Percentiles rank a stretch among this genome's conserved stretches.
phyloP scores from a whole-genome alignment of 208 protist genomes.

The Acanthamoeba royreba region DNA sequence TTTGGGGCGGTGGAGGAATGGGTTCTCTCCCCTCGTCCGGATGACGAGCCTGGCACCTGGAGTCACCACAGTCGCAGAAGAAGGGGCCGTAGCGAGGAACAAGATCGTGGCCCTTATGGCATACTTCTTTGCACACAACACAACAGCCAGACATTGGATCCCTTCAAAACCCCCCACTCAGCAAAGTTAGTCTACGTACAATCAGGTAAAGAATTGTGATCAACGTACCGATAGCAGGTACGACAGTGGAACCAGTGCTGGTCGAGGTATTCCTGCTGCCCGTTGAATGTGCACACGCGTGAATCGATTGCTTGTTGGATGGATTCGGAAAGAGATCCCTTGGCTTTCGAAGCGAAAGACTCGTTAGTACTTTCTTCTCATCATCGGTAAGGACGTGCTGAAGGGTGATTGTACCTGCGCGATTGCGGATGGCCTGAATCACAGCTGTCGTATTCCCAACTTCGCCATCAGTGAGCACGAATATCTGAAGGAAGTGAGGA shows the following conservation, averaged over 20 bases:
- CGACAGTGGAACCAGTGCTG: slow-evolving; percentile 20
- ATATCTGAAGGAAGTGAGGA: no score
- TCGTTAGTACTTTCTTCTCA: no score
- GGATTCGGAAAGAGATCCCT: no score
- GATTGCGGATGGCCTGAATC: not conserved
- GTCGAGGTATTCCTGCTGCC: not conserved
- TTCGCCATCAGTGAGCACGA: slow-evolving; percentile 70
- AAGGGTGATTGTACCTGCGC: not conserved
- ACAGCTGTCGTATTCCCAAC: slow-evolving; percentile 58
- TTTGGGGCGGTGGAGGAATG: not conserved
- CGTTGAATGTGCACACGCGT: not conserved
- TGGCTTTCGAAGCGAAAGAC: no score
- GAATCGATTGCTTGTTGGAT: not conserved
- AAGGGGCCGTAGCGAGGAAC: not conserved
- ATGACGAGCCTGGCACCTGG: no score
- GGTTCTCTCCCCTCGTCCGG: no score
- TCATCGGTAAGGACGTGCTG: no score
- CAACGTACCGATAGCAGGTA: not conserved
- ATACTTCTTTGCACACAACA: slow-evolving; percentile 28
- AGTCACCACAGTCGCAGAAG: no score
- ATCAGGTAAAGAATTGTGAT: no score
- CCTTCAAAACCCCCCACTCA: not conserved
- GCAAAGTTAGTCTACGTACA: no score
- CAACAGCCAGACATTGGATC: not conserved
- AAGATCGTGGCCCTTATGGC: slow-evolving; percentile 41